These are phyloP conservation scores for Penicillium sp. DNA, from an alignment of 2,329 filamentous ascomycete species.

Conservation along the genomic window DNA sequence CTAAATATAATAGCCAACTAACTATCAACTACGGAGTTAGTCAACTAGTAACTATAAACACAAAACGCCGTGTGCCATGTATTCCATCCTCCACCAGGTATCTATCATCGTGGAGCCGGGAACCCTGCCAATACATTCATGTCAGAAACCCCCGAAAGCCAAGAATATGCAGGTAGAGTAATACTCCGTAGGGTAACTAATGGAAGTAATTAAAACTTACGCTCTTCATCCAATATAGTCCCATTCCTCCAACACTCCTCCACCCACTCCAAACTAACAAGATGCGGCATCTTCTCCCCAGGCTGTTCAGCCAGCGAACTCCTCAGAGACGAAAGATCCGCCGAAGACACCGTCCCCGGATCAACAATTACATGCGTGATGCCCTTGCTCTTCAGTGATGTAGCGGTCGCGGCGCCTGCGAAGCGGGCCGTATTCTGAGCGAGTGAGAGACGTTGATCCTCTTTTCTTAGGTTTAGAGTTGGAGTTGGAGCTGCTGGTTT, in stretches of 20 bases:
- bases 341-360: conserved; percentile 39
- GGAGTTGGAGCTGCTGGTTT: no score
- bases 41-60: no score
- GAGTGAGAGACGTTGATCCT: conserved; percentile 37
- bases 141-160: neutral
- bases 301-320: conserved; percentile 25
- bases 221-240: conserved; percentile 76
- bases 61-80: no score
- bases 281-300: conserved; percentile 57
- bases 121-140: conserved; percentile 5
- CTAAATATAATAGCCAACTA: no score
- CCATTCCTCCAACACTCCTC: conserved; percentile 73
- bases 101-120: neutral
- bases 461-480: no score
- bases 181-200: no score
- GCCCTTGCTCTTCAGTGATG: conserved; percentile 48
- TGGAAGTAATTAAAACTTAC: conserved; percentile 31
- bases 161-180: neutral
- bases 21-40: no score
- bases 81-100: no score
- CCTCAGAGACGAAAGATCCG: conserved; percentile 43
- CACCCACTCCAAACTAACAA: conserved; percentile 71
- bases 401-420: conserved; percentile 59
- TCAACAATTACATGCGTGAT: conserved; percentile 73
- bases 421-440: conserved; percentile 62